phyloP scores from a whole-genome alignment of 306 rosid species.

The Hippophae rhamnoides region DNA sequence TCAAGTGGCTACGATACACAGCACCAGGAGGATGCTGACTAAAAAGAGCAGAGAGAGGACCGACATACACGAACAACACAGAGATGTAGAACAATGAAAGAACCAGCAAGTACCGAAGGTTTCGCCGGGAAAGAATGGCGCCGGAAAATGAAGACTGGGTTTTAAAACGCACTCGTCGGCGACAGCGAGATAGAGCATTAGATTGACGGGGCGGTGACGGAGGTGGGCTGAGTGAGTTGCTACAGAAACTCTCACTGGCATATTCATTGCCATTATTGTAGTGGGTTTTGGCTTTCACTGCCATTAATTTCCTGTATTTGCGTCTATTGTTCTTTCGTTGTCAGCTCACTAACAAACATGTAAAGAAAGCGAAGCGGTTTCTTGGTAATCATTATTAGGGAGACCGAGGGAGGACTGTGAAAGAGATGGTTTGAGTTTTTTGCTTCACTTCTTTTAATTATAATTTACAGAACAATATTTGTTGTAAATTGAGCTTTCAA shows the following conservation, averaged over 20 bases:
- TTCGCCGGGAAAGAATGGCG: conserved; percentile 46
- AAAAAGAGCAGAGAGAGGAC: conserved; percentile 60
- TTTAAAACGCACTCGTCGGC: conserved; percentile 53
- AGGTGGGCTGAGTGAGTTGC: conserved; percentile 84
- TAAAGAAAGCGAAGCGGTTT: neutral
- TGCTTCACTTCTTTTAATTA: no score
- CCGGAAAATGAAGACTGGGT: conserved; percentile 36
- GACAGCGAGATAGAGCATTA: conserved; percentile 24
- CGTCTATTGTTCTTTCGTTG: neutral
- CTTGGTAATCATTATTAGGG: neutral
- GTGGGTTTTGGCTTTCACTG: conserved; percentile 54
- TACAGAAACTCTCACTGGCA: conserved; percentile 38
- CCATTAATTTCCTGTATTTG: neutral
- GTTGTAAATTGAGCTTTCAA: no score
- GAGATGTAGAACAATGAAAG: conserved; percentile 70
- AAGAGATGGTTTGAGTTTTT: no score
- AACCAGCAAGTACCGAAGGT: conserved; percentile 58
- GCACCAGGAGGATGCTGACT: conserved; percentile 75
- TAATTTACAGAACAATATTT: no score
- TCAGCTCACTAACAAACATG: neutral
- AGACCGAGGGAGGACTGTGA: neutral
- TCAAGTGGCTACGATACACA: conserved; percentile 59
- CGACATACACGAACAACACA: conserved; percentile 80
- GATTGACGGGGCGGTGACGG: conserved; percentile 64
- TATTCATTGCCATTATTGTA: conserved; percentile 31